Percentiles rank a stretch among this genome's conserved stretches.
These are phyloP conservation scores for Coniosporium apollinis DNA, from an alignment of 495 filamentous ascomycete species.

Conservation along the genomic window DNA sequence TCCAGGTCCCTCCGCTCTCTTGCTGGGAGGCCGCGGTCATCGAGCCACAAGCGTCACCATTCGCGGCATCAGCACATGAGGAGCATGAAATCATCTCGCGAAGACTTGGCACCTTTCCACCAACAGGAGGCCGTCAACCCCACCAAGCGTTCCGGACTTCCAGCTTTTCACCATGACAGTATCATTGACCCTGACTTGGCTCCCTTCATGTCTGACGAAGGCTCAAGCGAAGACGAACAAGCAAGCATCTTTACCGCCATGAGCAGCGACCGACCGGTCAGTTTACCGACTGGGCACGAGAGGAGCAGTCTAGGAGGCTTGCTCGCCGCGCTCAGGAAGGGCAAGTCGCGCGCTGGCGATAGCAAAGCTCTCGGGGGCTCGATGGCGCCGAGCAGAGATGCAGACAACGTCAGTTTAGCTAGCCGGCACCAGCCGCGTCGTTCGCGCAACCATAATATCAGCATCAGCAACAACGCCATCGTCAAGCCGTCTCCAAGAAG, in stretches of 20 bases:
- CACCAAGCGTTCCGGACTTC: slow-evolving; percentile 45
- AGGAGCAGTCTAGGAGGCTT: slow-evolving; percentile 31
- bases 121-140: slow-evolving; percentile 49
- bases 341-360: slow-evolving; percentile 54
- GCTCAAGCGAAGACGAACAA: slow-evolving; percentile 81
- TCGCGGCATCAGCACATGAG: slow-evolving; percentile 67
- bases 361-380: slow-evolving; percentile 47
- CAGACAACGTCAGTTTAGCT: slow-evolving; percentile 39
- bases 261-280: slow-evolving; percentile 26
- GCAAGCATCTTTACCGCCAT: slow-evolving; percentile 71
- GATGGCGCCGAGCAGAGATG: slow-evolving; percentile 43
- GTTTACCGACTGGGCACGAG: slow-evolving; percentile 40
- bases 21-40: slow-evolving; percentile 50
- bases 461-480: slow-evolving; percentile 53
- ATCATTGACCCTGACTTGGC: slow-evolving; percentile 96
- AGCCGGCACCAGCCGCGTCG: slow-evolving; percentile 39
- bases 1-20: slow-evolving; percentile 79
- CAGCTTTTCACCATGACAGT: slow-evolving; percentile 91
- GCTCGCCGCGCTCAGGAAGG: slow-evolving; percentile 42
- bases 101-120: slow-evolving; percentile 81
- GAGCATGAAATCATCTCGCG: slow-evolving; percentile 41
- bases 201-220: slow-evolving; percentile 88
- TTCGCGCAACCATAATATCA: slow-evolving; percentile 57
- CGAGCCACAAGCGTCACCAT: slow-evolving; percentile 63
- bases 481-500: slow-evolving; percentile 49